phyloP scores from a whole-genome alignment of 805 yeast genomes.

The Pichia ethanolica region DNA sequence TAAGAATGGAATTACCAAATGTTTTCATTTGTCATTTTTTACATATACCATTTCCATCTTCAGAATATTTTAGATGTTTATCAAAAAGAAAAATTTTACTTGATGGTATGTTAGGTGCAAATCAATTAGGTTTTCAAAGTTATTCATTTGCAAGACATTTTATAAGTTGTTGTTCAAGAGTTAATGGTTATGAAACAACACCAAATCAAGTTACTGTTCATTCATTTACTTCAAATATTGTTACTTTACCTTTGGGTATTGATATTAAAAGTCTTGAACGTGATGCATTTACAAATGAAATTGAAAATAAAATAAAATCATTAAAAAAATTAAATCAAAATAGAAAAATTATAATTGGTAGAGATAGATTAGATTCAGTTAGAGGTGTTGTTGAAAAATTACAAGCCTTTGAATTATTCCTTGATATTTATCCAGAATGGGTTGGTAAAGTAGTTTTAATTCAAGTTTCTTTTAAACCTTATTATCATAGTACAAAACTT shows the following conservation, averaged over 20 bases:
- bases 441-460: constrained; percentile 71
- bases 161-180: constrained; percentile 79
- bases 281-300: constrained; percentile 45
- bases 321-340: constrained; percentile 56
- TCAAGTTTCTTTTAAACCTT: constrained; percentile 84
- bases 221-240: constrained; percentile 70
- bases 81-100: constrained; percentile 75
- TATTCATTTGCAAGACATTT: constrained; percentile 86
- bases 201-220: constrained; percentile 55
- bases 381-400: constrained; percentile 92
- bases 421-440: constrained; percentile 92
- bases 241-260: constrained; percentile 82
- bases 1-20: constrained; percentile 69
- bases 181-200: constrained; percentile 73
- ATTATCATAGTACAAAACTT: constrained; percentile 50
- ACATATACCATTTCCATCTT: constrained; percentile 92
- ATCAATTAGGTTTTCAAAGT: constrained; percentile 80
- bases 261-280: constrained; percentile 62
- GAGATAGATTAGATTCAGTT: constrained; percentile 87
- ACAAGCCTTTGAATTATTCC: constrained; percentile 81
- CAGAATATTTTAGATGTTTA: constrained; percentile 86
- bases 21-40: constrained; percentile 71
- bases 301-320: constrained; percentile 58
- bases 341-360: constrained; percentile 79
- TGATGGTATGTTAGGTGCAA: constrained; percentile 89